Percentiles rank a stretch among this genome's conserved stretches.
These are phyloP conservation scores for Sergeia podlipaevii DNA, from an alignment of 208 protist genomes.

Conservation along the genomic window DNA sequence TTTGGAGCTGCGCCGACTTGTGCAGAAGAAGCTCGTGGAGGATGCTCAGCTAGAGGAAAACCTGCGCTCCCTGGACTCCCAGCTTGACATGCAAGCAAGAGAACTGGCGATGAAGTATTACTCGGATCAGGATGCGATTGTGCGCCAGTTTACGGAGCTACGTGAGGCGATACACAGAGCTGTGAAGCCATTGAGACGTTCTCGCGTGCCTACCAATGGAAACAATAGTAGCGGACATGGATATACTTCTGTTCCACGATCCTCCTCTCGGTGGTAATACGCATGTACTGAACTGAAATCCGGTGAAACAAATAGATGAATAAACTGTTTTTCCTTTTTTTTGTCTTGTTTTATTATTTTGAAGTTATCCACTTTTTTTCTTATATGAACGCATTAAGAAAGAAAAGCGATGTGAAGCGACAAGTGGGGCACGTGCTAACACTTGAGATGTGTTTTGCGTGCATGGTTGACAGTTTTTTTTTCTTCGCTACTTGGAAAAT, in stretches of 20 bases:
- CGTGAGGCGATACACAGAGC: constrained; percentile 47
- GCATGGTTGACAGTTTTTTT: neutral
- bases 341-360: too few relatives aligned
- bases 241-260: too few relatives aligned
- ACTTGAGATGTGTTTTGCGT: neutral
- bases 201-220: too few relatives aligned
- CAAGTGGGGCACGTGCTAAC: too few relatives aligned
- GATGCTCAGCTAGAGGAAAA: constrained; percentile 69
- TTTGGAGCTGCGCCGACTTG: constrained; percentile 62
- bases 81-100: constrained; percentile 75
- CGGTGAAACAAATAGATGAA: constrained; percentile 8
- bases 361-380: too few relatives aligned
- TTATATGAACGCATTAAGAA: too few relatives aligned
- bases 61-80: constrained; percentile 52
- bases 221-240: too few relatives aligned
- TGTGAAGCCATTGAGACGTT: constrained; percentile 26
- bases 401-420: too few relatives aligned
- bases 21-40: constrained; percentile 74
- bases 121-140: constrained; percentile 75
- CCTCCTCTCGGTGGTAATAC: too few relatives aligned
- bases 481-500: neutral
- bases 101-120: constrained; percentile 81
- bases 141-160: constrained; percentile 63
- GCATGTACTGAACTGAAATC: too few relatives aligned
- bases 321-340: neutral